Base-by-base conservation (phyloP, 2,329 filamentous ascomycete genomes). In the Aspergillus uvarum region DNA sequence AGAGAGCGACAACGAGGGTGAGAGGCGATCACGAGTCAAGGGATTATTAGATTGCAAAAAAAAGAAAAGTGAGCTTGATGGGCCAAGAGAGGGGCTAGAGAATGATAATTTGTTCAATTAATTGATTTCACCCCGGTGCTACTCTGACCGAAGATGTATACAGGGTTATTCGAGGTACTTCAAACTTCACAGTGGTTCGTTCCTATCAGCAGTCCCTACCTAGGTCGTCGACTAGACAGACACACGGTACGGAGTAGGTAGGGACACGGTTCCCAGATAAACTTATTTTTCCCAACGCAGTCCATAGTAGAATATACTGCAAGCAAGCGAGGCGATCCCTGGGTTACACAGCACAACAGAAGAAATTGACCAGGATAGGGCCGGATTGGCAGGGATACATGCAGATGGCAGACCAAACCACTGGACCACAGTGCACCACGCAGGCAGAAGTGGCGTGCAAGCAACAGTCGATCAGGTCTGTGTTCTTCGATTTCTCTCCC, bases 341-440 rank as follows among this genome's bases (percentile, higher is more conserved):
- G 49, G 49, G 66, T 68, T 63, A 63, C 63, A 68, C 66, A 61
- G 44, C 47, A 48, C 52, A 60, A 42, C 42, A 63, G 62, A 64
- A 65, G 56, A 63, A 65, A 54, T 16, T 58, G 42, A 56, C 58
- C 58, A 56, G 62, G 58, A 59, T 60, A 42, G 51, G 50, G 51
- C 51, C 38, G 55, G 50, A 48, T 59, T 44, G 62, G 57, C 66
- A 67, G 63, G 66, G 66, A 67, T 68, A 55, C 55, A 29, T 63
- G 60, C 65, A 62, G 63, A 55, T 50, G 50, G 60, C 60, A 65
- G 62, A 60, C 59, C 57, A 53, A 63, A 63, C 59, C 59, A 65
- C 48, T 68, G 66, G 66, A 47, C 44, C 48, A 68, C 60, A 68
- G 56, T 21, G 56, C 57, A 66, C 66, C 66, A 68, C 66, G 65